phyloP scores from a whole-genome alignment of 108 stramenopile species.

The Ochromonas danica region DNA sequence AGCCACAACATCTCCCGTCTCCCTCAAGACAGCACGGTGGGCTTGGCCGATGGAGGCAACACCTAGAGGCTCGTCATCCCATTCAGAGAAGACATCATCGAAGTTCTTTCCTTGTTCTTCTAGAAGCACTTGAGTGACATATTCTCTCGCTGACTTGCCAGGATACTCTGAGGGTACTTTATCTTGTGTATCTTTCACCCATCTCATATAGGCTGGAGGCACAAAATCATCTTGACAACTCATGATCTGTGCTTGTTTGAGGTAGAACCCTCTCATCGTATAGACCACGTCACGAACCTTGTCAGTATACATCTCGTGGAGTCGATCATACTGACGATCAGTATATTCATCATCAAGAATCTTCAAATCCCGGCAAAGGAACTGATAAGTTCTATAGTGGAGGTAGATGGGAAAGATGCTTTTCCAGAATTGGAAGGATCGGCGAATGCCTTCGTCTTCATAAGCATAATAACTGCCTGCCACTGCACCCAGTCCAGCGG shows the following conservation, averaged over 20 bases:
- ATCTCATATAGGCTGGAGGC: constrained; percentile 34
- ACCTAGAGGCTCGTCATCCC: constrained; percentile 44
- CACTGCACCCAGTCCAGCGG: no score
- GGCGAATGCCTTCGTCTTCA: constrained; percentile 7
- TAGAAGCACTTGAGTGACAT: neutral
- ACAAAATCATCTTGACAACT: constrained; percentile 26
- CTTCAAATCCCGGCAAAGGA: neutral
- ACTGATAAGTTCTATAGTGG: constrained; percentile 11
- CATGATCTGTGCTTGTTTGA: constrained; percentile 31
- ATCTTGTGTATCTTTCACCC: constrained; percentile 34
- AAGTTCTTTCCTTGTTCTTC: constrained; percentile 26
- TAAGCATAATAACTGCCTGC: no score
- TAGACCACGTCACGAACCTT: neutral
- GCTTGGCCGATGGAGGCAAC: constrained; percentile 53
- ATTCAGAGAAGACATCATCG: constrained; percentile 32
- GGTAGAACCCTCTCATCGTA: constrained; percentile 10
- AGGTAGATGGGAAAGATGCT: neutral
- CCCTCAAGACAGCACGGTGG: constrained; percentile 37
- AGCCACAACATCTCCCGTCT: constrained; percentile 18
- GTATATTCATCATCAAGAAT: neutral
- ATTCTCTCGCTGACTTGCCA: constrained; percentile 1
- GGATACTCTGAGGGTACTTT: constrained; percentile 21
- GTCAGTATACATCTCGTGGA: constrained; percentile 32
- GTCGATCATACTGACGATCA: neutral
- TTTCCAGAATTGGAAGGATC: constrained; percentile 24